Conservation (phyloP, 345 rosid species). For the Eucalyptus curtisii region DNA sequence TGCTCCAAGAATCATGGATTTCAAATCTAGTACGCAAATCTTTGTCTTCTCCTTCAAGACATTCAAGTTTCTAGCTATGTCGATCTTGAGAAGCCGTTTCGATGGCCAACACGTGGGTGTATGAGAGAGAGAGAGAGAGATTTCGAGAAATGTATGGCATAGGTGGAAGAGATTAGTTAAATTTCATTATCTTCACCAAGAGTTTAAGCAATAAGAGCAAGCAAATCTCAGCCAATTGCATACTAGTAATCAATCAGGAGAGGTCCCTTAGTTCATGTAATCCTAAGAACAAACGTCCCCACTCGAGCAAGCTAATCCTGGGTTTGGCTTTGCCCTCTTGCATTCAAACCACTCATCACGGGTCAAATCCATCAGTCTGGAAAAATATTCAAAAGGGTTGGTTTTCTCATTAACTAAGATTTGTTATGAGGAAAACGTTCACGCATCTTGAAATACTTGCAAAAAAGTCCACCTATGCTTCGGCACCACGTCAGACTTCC, state of each 20-base stretch:
- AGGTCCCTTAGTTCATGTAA: neutral
- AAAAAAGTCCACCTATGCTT: neutral
- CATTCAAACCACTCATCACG: neutral
- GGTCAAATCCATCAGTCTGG: neutral
- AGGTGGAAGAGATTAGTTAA: neutral
- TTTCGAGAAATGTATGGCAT: neutral
- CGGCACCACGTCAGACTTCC: accelerated
- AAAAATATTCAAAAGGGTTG: neutral
- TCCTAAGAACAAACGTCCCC: neutral
- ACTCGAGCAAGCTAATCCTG: neutral
- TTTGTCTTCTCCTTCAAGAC: too few species aligned
- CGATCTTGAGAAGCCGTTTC: too few species aligned
- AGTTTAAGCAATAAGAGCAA: neutral
- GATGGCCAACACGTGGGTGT: too few species aligned
- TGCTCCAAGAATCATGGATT: too few species aligned
- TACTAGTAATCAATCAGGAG: neutral
- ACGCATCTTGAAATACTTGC: neutral
- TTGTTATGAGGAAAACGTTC: neutral
- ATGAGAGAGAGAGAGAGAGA: neutral
- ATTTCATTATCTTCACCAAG: neutral
- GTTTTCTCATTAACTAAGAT: neutral
- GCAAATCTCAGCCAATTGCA: neutral
- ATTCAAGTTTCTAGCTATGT: too few species aligned
- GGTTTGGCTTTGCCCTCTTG: neutral
- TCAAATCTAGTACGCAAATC: too few species aligned